phyloP scores from a whole-genome alignment of 805 yeast genomes.

The Pichia kluyveri region DNA sequence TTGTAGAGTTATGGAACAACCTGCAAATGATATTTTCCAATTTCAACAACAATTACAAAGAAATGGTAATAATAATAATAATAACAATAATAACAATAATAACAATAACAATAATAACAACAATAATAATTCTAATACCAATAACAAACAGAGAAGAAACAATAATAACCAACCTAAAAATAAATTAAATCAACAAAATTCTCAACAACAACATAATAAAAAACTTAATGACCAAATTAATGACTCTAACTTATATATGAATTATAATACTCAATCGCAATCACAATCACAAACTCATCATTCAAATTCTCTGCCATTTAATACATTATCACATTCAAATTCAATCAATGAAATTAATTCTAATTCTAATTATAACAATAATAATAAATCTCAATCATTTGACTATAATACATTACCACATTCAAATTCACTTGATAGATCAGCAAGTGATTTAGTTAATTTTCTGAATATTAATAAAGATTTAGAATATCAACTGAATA shows the following conservation, averaged over 20 bases:
- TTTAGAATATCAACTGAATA: constrained; percentile 13
- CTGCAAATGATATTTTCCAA: constrained; percentile 18
- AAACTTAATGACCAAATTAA: background rate
- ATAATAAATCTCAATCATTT: constrained; percentile 3
- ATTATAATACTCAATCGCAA: background rate
- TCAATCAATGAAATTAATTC: background rate
- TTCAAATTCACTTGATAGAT: constrained; percentile 3
- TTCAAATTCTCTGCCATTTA: background rate
- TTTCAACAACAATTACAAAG: constrained; percentile 18
- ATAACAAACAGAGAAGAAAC: constrained; percentile 2
- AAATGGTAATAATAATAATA: constrained; percentile 4
- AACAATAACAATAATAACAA: background rate
- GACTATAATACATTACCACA: background rate
- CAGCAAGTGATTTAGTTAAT: constrained; percentile 6
- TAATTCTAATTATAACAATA: background rate
- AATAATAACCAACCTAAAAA: background rate
- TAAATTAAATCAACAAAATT: background rate
- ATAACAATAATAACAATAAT: background rate
- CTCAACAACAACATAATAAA: background rate
- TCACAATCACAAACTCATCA: background rate
- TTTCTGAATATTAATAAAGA: constrained; percentile 12
- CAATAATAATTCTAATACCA: constrained; percentile 1
- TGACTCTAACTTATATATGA: background rate
- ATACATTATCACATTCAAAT: background rate
- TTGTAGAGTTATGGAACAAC: constrained; percentile 25